Evolutionary conservation across 805 yeast species (phyloP).

Genomic region (Torulaspora quercuum): DNA sequence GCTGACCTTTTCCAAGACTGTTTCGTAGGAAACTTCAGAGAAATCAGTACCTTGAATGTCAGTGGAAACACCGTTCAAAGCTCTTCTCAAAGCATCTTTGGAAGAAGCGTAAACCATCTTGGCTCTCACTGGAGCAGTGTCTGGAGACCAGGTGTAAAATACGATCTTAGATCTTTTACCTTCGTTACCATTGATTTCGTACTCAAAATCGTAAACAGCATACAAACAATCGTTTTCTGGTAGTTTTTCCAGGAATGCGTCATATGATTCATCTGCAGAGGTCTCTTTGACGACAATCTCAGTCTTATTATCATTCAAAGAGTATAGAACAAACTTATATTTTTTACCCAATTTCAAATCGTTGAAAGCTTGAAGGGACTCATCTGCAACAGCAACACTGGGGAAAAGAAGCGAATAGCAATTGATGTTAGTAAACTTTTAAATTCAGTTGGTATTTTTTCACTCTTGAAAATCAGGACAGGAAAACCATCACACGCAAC

Average conservation of each 20-base stretch:
- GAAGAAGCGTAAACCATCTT: slow-evolving; percentile 99
- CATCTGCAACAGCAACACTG: slow-evolving; percentile 84
- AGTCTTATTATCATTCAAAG: slow-evolving; percentile 80
- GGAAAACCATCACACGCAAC: background rate
- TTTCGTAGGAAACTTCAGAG: slow-evolving; percentile 93
- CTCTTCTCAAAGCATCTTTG: slow-evolving; percentile 95
- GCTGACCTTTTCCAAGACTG: slow-evolving; percentile 85
- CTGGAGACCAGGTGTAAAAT: slow-evolving; percentile 93
- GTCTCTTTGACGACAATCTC: slow-evolving; percentile 87
- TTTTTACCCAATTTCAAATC: slow-evolving; percentile 93
- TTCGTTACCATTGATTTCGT: slow-evolving; percentile 82
- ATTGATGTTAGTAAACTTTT: slow-evolving; percentile 1
- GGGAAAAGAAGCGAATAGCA: slow-evolving; percentile 5
- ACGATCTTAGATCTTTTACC: slow-evolving; percentile 84
- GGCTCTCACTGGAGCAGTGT: slow-evolving; percentile 88
- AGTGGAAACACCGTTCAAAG: slow-evolving; percentile 88
- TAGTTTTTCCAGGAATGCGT: slow-evolving; percentile 76
- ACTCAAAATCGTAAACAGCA: slow-evolving; percentile 96
- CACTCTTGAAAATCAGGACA: background rate
- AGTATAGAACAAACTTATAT: slow-evolving; percentile 76
- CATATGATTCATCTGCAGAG: slow-evolving; percentile 73
- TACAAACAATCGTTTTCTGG: slow-evolving; percentile 96
- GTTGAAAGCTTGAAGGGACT: slow-evolving; percentile 89
- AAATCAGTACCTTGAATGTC: slow-evolving; percentile 98
- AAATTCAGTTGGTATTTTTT: background rate